A percentile compares a stretch with the other conserved stretches of the same genome.
Evolutionary conservation across 176 grass and related monocot genomes (phyloP).

Genomic region (Paspalum notatum): DNA sequence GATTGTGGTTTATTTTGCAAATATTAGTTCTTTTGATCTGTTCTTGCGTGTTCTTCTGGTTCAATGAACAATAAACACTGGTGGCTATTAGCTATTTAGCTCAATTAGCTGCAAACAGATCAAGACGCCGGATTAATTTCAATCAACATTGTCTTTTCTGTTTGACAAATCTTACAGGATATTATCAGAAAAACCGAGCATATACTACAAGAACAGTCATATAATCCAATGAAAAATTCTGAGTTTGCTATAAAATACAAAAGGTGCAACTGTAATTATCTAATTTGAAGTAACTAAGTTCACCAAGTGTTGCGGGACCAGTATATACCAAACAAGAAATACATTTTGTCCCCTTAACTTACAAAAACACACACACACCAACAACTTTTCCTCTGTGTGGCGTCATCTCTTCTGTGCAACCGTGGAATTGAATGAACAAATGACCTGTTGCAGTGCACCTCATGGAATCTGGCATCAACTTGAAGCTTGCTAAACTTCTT

Average conservation of each 20-base stretch:
- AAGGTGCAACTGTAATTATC: constrained; percentile 64
- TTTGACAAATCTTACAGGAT: constrained; percentile 38
- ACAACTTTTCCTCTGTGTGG: constrained; percentile 36
- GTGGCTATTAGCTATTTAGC: constrained; percentile 1
- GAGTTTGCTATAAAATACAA: constrained; percentile 61
- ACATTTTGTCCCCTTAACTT: constrained; percentile 58
- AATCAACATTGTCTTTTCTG: constrained; percentile 21
- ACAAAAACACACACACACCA: constrained; percentile 45
- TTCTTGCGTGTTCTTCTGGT: background rate
- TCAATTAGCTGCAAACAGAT: background rate
- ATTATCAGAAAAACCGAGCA: constrained; percentile 22
- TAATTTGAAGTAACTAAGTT: constrained; percentile 66
- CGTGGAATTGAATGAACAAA: constrained; percentile 46
- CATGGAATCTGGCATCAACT: constrained; percentile 40
- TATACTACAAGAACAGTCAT: constrained; percentile 48
- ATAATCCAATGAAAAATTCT: constrained; percentile 49
- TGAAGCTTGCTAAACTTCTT: constrained; percentile 27
- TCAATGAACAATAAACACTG: background rate
- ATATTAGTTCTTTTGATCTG: background rate
- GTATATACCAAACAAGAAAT: constrained; percentile 88
- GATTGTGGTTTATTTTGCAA: background rate
- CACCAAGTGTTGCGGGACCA: constrained; percentile 49
- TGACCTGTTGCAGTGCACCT: constrained; percentile 36
- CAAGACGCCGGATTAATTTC: constrained; percentile 11
- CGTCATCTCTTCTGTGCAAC: constrained; percentile 44